Conservation (phyloP, 768 basidiomycete species). For the Neoboletus brunneissimus region DNA sequence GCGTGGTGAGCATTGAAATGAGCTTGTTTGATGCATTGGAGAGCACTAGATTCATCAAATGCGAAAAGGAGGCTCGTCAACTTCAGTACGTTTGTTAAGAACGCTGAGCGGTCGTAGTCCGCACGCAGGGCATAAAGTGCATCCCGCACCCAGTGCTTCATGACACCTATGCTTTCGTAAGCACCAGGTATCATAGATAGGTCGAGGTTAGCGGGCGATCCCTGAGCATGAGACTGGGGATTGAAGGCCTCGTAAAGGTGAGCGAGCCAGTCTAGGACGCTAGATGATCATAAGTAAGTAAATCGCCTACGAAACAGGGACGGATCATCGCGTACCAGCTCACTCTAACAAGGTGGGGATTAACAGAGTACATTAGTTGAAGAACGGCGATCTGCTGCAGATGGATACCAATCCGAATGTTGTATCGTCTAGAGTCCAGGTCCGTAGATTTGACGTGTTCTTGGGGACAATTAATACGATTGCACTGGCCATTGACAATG, state of each 20-base stretch:
- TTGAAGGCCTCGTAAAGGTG: slow-evolving; percentile 49
- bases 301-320: neutral
- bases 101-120: slow-evolving; percentile 10
- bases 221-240: slow-evolving; percentile 46
- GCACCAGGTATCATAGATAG: slow-evolving; percentile 39
- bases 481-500: slow-evolving; percentile 25
- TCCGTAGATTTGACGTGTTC: slow-evolving; percentile 33
- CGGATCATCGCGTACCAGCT: slow-evolving; percentile 1
- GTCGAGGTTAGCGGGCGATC: slow-evolving; percentile 39
- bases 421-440: slow-evolving; percentile 34
- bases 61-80: slow-evolving; percentile 37
- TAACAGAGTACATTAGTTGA: slow-evolving; percentile 25
- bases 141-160: slow-evolving; percentile 46
- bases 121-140: slow-evolving; percentile 35
- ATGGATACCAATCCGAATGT: slow-evolving; percentile 40
- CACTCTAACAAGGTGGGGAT: slow-evolving; percentile 1
- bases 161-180: slow-evolving; percentile 32
- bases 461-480: slow-evolving; percentile 30
- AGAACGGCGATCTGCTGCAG: slow-evolving; percentile 51
- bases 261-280: slow-evolving; percentile 37
- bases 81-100: slow-evolving; percentile 42
- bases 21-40: slow-evolving; percentile 35
- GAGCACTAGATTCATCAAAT: slow-evolving; percentile 36
- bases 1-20: slow-evolving; percentile 16
- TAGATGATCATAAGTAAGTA: neutral